These are phyloP conservation scores for Diutina pseudorugosa DNA, from an alignment of 1,139 yeast genomes.

Conservation along the genomic window DNA sequence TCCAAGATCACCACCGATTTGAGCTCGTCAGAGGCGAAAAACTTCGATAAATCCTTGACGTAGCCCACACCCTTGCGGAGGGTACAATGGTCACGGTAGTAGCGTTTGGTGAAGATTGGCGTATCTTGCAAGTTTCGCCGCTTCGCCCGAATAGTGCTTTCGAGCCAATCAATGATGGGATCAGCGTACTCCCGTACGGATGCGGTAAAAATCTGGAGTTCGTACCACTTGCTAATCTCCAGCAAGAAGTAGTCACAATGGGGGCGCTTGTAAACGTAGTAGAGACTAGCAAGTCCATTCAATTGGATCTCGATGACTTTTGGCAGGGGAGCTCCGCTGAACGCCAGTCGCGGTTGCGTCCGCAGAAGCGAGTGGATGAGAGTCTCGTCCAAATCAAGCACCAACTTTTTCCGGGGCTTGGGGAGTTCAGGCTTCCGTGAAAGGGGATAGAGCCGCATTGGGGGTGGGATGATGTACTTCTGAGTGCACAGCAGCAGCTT, in stretches of 20 bases:
- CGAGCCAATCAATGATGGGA: conserved; percentile 87
- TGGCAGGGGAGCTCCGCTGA: conserved; percentile 22
- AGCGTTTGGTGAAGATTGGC: conserved; percentile 41
- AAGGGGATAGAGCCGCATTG: conserved; percentile 32
- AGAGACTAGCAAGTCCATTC: conserved; percentile 57
- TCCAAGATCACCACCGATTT: conserved; percentile 73
- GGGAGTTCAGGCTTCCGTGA: conserved; percentile 27
- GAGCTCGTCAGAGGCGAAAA: conserved; percentile 31
- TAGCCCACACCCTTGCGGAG: conserved; percentile 73
- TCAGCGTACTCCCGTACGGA: conserved; percentile 93
- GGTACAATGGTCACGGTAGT: conserved; percentile 73
- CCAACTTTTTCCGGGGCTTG: conserved; percentile 49
- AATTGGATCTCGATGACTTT: conserved; percentile 83
- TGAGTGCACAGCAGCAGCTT: conserved; percentile 39
- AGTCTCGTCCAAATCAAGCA: conserved; percentile 88
- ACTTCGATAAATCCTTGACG: conserved; percentile 65
- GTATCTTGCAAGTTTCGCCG: conserved; percentile 4
- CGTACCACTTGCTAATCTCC: conserved; percentile 79
- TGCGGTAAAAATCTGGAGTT: conserved; percentile 84
- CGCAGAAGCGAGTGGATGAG: conserved; percentile 81
- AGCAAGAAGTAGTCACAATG: conserved; percentile 74
- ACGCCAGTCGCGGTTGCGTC: conserved; percentile 28
- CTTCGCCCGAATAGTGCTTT: conserved; percentile 10
- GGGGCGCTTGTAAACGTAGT: conserved; percentile 87
- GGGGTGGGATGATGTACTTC: conserved; percentile 36